Percentiles rank a stretch among this genome's conserved stretches.
These are phyloP conservation scores for Oryza meyeriana DNA, from an alignment of 176 grass and related monocot species.

Conservation along the genomic window DNA sequence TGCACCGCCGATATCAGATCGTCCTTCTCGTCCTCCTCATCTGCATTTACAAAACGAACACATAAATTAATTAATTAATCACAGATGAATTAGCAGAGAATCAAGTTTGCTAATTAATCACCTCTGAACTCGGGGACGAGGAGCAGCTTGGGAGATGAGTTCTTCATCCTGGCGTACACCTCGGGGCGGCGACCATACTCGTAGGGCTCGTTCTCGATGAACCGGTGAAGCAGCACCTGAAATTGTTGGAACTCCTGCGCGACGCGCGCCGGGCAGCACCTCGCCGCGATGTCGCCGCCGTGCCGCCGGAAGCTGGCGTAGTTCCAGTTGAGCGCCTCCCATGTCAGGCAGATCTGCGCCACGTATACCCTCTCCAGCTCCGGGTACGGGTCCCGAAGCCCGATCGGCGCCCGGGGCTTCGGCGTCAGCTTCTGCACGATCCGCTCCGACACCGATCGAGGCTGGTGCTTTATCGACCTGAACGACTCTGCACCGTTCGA, in stretches of 20 bases:
- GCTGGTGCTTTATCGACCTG: slow-evolving; percentile 68
- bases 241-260: slow-evolving; percentile 98
- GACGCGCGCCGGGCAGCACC: slow-evolving; percentile 62
- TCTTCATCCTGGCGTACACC: slow-evolving; percentile 76
- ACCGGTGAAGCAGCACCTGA: slow-evolving; percentile 80
- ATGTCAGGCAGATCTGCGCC: slow-evolving; percentile 81
- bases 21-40: slow-evolving; percentile 66
- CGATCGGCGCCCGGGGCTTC: slow-evolving; percentile 37
- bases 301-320: slow-evolving; percentile 53
- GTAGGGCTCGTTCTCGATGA: slow-evolving; percentile 92
- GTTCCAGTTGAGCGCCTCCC: slow-evolving; percentile 96
- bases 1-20: slow-evolving; percentile 70
- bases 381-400: slow-evolving; percentile 54
- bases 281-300: slow-evolving; percentile 31
- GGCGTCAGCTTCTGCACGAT: slow-evolving; percentile 67
- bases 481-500: slow-evolving; percentile 64
- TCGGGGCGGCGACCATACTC: slow-evolving; percentile 63
- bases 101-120: background rate
- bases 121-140: slow-evolving; percentile 88
- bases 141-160: slow-evolving; percentile 73
- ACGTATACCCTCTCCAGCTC: slow-evolving; percentile 88
- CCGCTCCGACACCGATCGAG: slow-evolving; percentile 64
- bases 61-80: background rate
- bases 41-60: slow-evolving; percentile 11
- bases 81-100: background rate